Evolutionary conservation across 2,329 filamentous ascomycete species (phyloP).

Genomic region (Geoglossum cookeanum): DNA sequence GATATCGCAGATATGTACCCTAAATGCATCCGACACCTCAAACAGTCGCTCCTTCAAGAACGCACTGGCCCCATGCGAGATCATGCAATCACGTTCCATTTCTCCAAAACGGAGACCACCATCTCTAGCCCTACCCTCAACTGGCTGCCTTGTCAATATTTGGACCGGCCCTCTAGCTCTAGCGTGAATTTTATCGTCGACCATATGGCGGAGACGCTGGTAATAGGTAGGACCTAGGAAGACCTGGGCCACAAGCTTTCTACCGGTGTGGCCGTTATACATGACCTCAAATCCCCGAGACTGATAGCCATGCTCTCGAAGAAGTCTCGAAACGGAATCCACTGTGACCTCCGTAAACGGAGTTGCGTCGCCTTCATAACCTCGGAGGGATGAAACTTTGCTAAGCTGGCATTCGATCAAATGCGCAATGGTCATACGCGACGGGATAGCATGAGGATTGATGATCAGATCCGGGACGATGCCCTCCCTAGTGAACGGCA

Average conservation of each 20-base stretch:
- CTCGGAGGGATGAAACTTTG: constrained; percentile 85
- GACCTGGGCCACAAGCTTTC: constrained; percentile 81
- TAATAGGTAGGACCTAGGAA: constrained; percentile 98
- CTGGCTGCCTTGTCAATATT: constrained; percentile 90
- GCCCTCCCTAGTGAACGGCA: constrained; percentile 90
- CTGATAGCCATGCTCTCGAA: constrained; percentile 84
- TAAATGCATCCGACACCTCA: constrained; percentile 93
- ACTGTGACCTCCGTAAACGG: constrained; percentile 97
- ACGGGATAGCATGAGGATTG: constrained; percentile 98
- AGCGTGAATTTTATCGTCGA: constrained; percentile 99
- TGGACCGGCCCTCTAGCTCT: constrained; percentile 90
- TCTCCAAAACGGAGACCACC: constrained; percentile 98
- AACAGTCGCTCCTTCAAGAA: constrained; percentile 97
- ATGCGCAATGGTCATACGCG: constrained; percentile 99
- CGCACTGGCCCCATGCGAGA: constrained; percentile 91
- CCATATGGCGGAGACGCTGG: constrained; percentile 96
- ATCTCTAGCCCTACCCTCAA: constrained; percentile 94
- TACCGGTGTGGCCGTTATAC: constrained; percentile 96
- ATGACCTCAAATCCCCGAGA: constrained; percentile 94
- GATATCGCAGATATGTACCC: constrained; percentile 96
- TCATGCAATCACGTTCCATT: constrained; percentile 99
- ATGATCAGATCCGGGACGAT: constrained; percentile 92
- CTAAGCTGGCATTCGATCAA: constrained; percentile 97
- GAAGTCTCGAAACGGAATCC: constrained; percentile 70
- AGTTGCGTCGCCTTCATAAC: constrained; percentile 90